These are phyloP conservation scores for Senna tora DNA, from an alignment of 306 rosid genomes.

Conservation along the genomic window DNA sequence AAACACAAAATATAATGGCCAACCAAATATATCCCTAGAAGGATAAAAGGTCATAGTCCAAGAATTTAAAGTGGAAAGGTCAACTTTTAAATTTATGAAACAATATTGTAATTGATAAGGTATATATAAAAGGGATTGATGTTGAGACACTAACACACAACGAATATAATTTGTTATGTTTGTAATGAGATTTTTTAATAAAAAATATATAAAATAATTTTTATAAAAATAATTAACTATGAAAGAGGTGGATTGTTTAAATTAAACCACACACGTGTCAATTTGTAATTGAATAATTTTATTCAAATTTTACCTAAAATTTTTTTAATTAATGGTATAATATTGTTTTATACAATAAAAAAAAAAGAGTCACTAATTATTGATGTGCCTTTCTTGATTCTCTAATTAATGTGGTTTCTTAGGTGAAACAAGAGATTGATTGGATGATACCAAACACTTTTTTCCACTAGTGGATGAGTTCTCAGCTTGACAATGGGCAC, in stretches of 20 bases:
- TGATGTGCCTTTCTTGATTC: neutral
- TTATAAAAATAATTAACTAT: too few species aligned
- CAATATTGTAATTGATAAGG: neutral
- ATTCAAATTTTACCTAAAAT: too few species aligned
- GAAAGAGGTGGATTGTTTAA: too few species aligned
- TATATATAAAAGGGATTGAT: conserved; percentile 3
- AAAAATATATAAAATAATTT: too few species aligned
- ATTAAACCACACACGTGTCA: too few species aligned
- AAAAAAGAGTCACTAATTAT: conserved; percentile 15
- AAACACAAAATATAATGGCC: neutral
- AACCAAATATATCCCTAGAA: neutral
- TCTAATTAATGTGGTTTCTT: neutral
- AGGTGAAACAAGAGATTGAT: neutral
- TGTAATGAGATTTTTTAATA: too few species aligned
- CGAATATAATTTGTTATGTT: too few species aligned
- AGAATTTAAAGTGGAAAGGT: conserved; percentile 20
- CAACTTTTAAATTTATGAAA: neutral
- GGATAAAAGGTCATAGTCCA: neutral
- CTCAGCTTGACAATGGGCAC: conserved; percentile 9
- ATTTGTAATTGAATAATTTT: too few species aligned
- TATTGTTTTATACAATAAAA: too few species aligned
- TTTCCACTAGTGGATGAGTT: neutral
- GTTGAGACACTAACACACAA: conserved; percentile 2
- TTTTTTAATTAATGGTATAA: too few species aligned
- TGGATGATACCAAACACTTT: conserved; percentile 12